Base-by-base conservation (phyloP, 768 basidiomycete species). In the Suillus decipiens region DNA sequence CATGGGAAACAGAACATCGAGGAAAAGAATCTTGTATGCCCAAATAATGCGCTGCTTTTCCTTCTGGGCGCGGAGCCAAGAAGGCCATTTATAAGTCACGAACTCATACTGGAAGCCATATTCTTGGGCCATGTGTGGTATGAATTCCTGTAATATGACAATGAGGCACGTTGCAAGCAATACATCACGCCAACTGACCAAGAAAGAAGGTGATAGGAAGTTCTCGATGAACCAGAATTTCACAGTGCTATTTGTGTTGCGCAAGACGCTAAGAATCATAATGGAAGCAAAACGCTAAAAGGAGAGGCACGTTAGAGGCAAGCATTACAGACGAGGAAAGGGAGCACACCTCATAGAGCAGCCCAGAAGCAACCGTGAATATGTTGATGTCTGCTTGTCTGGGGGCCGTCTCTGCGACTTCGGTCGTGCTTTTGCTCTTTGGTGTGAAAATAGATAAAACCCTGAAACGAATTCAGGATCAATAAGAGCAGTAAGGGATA, bases 151-250 rank as follows among this genome's bases (percentile, higher is more conserved):
- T 5, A 37, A 11, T 19, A 24, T 5, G 14, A 54, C 28, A 42
- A 34, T 65, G 39, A 57, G 53, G 51, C 12, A 10, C 2, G 60
- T 15, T 11, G 43, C 61, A 15, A 19, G 28, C 15, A 10, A 8
- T 22, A 64, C 37, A 4, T 39, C 39, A 57, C 10, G 5, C 10
- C 22, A 9, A 79, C 86, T 69, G 68, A 93, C 95, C 63, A 98
- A 77, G 85, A 99, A 99, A 0, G 95, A 92, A 0, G 96, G 97
- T 0, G 96, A 99, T 15, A 99, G 83, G 84, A 99, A 99, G 78
- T 99, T 99, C 74, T 97, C 93, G 66, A 99, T 99, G 77, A 99
- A 99, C 97, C 97, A 99, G 78, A 99, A 99, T 75, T 99, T 99
- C 75, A 99, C 96, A 33, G 87, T 90, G 70, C 90, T 92, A 22